Evolutionary conservation across 208 protist species (phyloP).

Genomic region (Kentomonas sorsogonicus): DNA sequence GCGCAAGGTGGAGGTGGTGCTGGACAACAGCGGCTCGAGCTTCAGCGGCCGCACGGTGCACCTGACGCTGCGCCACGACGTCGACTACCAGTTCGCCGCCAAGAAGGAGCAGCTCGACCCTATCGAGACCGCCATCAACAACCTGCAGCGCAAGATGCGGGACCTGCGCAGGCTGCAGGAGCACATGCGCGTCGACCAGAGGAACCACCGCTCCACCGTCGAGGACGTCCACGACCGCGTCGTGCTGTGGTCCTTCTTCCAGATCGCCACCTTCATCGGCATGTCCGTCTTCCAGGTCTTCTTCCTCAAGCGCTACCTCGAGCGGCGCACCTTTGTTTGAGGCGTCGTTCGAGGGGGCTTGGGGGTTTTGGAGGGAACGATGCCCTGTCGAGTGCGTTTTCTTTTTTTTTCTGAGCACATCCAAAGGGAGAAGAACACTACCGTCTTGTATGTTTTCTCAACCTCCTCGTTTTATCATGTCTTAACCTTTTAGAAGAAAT

Average conservation of each 20-base stretch:
- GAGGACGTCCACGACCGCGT: conserved; percentile 54
- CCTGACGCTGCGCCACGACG: conserved; percentile 41
- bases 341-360: too few species aligned
- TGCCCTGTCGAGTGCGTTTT: too few species aligned
- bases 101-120: conserved; percentile 46
- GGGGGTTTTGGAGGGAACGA: too few species aligned
- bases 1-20: conserved; percentile 20
- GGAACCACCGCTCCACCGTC: conserved; percentile 60
- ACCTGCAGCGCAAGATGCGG: conserved; percentile 25
- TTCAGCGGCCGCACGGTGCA: conserved; percentile 31
- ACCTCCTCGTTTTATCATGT: neutral
- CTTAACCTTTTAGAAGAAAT: too few species aligned
- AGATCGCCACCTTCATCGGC: conserved; percentile 47
- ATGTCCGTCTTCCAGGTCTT: conserved; percentile 71
- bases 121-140: conserved; percentile 49
- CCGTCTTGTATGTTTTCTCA: neutral
- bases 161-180: conserved; percentile 47
- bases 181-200: conserved; percentile 41
- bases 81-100: conserved; percentile 21
- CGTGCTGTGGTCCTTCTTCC: conserved; percentile 66
- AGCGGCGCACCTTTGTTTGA: conserved; percentile 69
- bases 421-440: neutral
- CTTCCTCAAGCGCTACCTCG: conserved; percentile 74
- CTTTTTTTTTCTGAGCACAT: conserved; percentile 4
- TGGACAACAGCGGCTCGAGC: conserved; percentile 46